A percentile compares a stretch with the other conserved stretches of the same genome.
phyloP scores from a whole-genome alignment of 345 rosid genomes.

The Moricandia arvensis region DNA sequence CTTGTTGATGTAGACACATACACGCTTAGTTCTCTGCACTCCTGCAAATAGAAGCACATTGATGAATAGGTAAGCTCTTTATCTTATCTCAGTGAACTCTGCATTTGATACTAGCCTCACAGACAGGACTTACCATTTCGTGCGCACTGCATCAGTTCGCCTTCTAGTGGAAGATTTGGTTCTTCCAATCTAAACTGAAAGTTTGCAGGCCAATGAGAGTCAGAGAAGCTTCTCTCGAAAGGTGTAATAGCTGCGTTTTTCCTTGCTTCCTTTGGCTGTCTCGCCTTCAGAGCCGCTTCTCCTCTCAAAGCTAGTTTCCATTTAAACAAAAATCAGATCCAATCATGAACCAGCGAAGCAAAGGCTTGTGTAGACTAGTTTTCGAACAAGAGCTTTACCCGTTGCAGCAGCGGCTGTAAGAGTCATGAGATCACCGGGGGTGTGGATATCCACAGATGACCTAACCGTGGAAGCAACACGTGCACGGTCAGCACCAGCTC shows the following conservation, averaged over 20 bases:
- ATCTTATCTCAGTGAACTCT: slow-evolving; percentile 12
- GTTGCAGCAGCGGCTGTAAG: slow-evolving; percentile 96
- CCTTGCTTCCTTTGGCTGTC: slow-evolving; percentile 81
- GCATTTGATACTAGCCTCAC: neutral
- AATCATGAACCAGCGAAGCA: neutral
- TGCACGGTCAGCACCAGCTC: slow-evolving; percentile 71
- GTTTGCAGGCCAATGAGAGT: slow-evolving; percentile 43
- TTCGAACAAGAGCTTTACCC: slow-evolving; percentile 42
- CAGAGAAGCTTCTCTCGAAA: slow-evolving; percentile 59
- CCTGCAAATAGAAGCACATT: slow-evolving; percentile 28
- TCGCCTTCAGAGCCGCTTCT: slow-evolving; percentile 79
- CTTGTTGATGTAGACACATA: slow-evolving; percentile 35
- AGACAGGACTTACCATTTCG: slow-evolving; percentile 29
- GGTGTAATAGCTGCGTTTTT: slow-evolving; percentile 86
- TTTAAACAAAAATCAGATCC: slow-evolving; percentile 10
- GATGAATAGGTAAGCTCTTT: slow-evolving; percentile 5
- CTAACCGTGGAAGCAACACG: slow-evolving; percentile 64
- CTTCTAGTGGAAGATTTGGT: slow-evolving; percentile 34
- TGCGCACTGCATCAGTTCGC: slow-evolving; percentile 35
- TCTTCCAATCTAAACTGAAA: slow-evolving; percentile 35
- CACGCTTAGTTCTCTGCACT: slow-evolving; percentile 35
- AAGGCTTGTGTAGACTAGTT: neutral
- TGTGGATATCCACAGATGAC: slow-evolving; percentile 77
- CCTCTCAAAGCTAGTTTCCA: slow-evolving; percentile 70
- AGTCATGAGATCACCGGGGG: slow-evolving; percentile 84